Percentiles rank a stretch among this genome's conserved stretches.
Conservation (phyloP, 768 basidiomycete species). For the Rhizopogon roseolus region DNA sequence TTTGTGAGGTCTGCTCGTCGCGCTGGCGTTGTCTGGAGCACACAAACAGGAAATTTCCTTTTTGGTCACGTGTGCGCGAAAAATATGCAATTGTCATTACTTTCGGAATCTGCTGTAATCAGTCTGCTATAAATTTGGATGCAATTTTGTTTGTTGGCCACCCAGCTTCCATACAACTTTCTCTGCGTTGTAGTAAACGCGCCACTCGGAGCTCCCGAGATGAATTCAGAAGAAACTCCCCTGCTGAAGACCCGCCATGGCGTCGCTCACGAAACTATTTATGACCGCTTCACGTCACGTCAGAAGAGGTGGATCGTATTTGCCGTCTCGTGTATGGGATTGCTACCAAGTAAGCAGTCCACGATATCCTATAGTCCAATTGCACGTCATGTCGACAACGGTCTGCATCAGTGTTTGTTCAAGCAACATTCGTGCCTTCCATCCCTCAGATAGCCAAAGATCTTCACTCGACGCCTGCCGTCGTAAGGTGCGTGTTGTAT, state of each 20-base stretch:
- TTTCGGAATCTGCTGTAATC: too few species aligned
- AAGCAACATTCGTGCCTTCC: constrained; percentile 61
- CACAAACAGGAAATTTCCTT: too few species aligned
- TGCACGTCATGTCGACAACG: neutral
- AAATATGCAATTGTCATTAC: too few species aligned
- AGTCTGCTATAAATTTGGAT: too few species aligned
- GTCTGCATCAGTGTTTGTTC: constrained; percentile 51
- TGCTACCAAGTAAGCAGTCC: constrained; percentile 49
- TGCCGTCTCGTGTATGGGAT: constrained; percentile 51
- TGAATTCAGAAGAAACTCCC: constrained; percentile 1
- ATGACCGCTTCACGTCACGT: constrained; percentile 38
- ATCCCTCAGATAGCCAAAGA: constrained; percentile 66
- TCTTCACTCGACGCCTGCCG: constrained; percentile 44
- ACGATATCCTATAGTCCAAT: neutral
- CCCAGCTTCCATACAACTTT: too few species aligned
- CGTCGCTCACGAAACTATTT: neutral
- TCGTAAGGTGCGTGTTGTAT: constrained; percentile 41
- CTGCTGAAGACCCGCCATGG: neutral
- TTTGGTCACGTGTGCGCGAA: too few species aligned
- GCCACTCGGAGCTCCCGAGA: too few species aligned
- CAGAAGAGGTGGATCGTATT: constrained; percentile 48
- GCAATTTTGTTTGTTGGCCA: too few species aligned
- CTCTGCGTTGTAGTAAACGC: too few species aligned
- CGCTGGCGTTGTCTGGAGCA: too few species aligned
- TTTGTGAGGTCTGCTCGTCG: too few species aligned